phyloP scores from a whole-genome alignment of 768 basidiomycete species.

The Clitopilus hobsonii region DNA sequence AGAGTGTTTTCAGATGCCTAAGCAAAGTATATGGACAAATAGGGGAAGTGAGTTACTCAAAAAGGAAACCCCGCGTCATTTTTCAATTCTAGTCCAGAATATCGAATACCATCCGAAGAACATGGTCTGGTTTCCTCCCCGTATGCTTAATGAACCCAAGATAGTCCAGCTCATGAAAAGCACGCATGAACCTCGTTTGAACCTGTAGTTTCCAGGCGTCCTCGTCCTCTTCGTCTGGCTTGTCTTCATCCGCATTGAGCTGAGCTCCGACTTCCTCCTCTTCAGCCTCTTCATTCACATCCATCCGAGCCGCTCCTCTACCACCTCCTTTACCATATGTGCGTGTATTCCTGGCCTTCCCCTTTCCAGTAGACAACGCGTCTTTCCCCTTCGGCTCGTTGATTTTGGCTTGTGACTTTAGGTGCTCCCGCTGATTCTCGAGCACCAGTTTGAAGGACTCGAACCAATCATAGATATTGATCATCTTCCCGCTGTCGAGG shows the following conservation, averaged over 20 bases:
- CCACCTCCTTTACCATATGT: neutral
- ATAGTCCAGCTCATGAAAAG: conserved; percentile 78
- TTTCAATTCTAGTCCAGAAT: conserved; percentile 29
- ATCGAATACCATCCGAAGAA: conserved; percentile 65
- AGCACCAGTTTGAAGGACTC: conserved; percentile 67
- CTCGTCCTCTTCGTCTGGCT: conserved; percentile 19
- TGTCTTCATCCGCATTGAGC: conserved; percentile 9
- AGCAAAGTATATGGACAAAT: neutral
- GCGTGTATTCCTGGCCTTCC: conserved; percentile 10
- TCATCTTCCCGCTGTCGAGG: conserved; percentile 73
- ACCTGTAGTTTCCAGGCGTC: conserved; percentile 59
- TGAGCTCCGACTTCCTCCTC: conserved; percentile 24
- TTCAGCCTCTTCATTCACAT: conserved; percentile 17
- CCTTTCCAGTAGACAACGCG: conserved; percentile 7
- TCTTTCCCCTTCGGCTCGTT: conserved; percentile 21
- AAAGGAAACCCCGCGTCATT: neutral
- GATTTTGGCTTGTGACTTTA: conserved; percentile 15
- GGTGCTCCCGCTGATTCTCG: conserved; percentile 47
- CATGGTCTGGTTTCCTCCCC: conserved; percentile 72
- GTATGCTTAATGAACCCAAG: conserved; percentile 80
- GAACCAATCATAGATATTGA: conserved; percentile 89
- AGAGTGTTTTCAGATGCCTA: too few relatives aligned
- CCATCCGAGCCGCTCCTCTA: neutral
- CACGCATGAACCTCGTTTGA: conserved; percentile 75
- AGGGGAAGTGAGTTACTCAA: neutral